Evolutionary conservation across 352 stramenopile genomes (phyloP).

Genomic region (Globisporangium perplexum): DNA sequence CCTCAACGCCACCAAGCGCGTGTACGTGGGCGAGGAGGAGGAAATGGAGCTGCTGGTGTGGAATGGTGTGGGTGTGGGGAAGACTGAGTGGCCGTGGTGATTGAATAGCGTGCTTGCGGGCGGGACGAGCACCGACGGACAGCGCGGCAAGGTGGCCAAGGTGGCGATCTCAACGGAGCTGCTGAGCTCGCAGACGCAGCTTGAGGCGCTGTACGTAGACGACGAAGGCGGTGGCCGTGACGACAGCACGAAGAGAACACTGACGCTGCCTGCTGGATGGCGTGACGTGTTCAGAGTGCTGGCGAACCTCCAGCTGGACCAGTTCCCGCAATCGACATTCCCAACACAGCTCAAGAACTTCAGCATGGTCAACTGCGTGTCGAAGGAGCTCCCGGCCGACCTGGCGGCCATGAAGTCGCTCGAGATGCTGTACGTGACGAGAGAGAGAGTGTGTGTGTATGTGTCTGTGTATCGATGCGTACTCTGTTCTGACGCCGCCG

Average conservation of each 20-base stretch:
- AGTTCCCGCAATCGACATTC: slow-evolving; percentile 42
- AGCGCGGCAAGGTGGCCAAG: slow-evolving; percentile 37
- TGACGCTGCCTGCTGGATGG: too few species aligned
- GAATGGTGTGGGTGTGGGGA: neutral
- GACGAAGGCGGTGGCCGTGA: too few species aligned
- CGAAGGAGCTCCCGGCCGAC: slow-evolving; percentile 47
- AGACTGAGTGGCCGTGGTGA: neutral
- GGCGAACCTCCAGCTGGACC: slow-evolving; percentile 42
- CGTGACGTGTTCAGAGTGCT: slow-evolving; percentile 31
- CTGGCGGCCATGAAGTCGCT: slow-evolving; percentile 44
- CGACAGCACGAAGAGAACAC: too few species aligned
- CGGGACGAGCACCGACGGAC: slow-evolving; percentile 33
- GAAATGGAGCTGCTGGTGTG: neutral
- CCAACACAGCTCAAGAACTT: slow-evolving; percentile 41
- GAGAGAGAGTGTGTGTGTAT: neutral
- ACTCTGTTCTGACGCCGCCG: too few species aligned
- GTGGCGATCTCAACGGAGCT: slow-evolving; percentile 27
- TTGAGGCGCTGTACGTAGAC: slow-evolving; percentile 37
- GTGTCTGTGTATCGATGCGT: slow-evolving; percentile 2
- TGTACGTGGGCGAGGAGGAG: slow-evolving; percentile 22
- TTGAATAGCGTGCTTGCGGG: slow-evolving; percentile 37
- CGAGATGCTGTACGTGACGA: slow-evolving; percentile 46
- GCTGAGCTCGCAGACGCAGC: slow-evolving; percentile 23
- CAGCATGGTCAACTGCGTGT: slow-evolving; percentile 52
- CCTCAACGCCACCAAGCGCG: slow-evolving; percentile 18